Evolutionary conservation across 805 yeast genomes (phyloP).

Genomic region (Kregervanrija delftensis): DNA sequence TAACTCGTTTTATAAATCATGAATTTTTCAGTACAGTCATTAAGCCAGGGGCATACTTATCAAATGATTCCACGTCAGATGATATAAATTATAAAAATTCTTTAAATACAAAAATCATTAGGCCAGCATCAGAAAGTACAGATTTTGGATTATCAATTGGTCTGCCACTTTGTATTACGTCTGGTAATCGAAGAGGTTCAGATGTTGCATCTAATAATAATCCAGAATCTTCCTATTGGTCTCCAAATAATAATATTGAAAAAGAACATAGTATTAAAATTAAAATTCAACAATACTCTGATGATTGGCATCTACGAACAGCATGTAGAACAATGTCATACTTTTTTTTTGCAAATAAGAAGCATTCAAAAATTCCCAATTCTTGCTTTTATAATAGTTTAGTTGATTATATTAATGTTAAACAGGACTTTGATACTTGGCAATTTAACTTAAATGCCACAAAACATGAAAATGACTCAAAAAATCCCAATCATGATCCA

Average conservation of each 20-base stretch:
- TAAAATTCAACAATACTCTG: slow-evolving; percentile 54
- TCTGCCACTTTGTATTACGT: slow-evolving; percentile 20
- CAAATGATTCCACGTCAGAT: slow-evolving; percentile 15
- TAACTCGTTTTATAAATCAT: slow-evolving; percentile 44
- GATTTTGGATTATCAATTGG: slow-evolving; percentile 21
- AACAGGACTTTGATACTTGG: slow-evolving; percentile 83
- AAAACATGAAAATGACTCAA: slow-evolving; percentile 10
- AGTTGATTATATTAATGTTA: slow-evolving; percentile 72
- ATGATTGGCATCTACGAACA: slow-evolving; percentile 74
- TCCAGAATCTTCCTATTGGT: slow-evolving; percentile 8
- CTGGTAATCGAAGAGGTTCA: slow-evolving; percentile 10
- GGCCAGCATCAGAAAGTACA: slow-evolving; percentile 20
- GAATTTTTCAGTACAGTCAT: slow-evolving; percentile 19
- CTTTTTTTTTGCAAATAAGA: slow-evolving; percentile 48
- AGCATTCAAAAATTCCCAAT: slow-evolving; percentile 25
- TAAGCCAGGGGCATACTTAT: slow-evolving; percentile 14
- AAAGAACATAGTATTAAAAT: slow-evolving; percentile 30
- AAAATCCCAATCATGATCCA: slow-evolving; percentile 11
- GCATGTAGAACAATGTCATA: slow-evolving; percentile 55
- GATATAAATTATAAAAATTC: slow-evolving; percentile 26
- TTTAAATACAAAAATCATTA: slow-evolving; percentile 17
- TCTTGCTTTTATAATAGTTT: slow-evolving; percentile 68
- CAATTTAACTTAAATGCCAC: slow-evolving; percentile 35
- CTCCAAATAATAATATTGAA: slow-evolving; percentile 10
- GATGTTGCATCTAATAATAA: background rate